These are phyloP conservation scores for Microdochium paspali DNA, from an alignment of 2,329 filamentous ascomycete species.

Conservation along the genomic window DNA sequence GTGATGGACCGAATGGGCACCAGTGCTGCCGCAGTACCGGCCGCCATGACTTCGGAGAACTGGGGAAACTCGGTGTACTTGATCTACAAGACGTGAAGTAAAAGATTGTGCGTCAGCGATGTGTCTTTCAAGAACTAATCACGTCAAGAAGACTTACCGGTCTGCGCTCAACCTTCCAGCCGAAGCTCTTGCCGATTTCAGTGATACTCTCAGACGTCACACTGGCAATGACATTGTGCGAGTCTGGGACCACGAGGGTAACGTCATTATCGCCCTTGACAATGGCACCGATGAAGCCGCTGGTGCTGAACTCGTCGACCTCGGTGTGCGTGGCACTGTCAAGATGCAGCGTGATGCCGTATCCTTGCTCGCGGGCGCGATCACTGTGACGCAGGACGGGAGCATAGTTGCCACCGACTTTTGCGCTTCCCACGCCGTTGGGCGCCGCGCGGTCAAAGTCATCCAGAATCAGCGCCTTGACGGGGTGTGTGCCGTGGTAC, in stretches of 20 bases:
- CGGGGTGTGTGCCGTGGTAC: slow-evolving; percentile 83
- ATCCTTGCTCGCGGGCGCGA: slow-evolving; percentile 67
- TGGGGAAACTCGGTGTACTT: slow-evolving; percentile 46
- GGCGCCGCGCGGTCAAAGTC: slow-evolving; percentile 93
- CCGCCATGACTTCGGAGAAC: slow-evolving; percentile 73
- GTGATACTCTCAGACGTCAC: slow-evolving; percentile 57
- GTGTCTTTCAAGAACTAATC: not conserved
- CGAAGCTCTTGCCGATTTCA: slow-evolving; percentile 66
- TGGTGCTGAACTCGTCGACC: slow-evolving; percentile 93
- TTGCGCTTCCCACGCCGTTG: slow-evolving; percentile 81
- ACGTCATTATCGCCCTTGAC: slow-evolving; percentile 43
- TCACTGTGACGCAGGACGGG: slow-evolving; percentile 85
- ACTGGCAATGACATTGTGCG: slow-evolving; percentile 76
- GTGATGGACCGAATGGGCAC: slow-evolving; percentile 91
- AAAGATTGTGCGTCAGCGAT: not conserved
- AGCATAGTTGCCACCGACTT: slow-evolving; percentile 93
- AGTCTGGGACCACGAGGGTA: slow-evolving; percentile 80
- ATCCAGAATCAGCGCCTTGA: slow-evolving; percentile 81
- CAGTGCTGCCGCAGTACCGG: slow-evolving; percentile 82
- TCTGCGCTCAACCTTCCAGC: slow-evolving; percentile 76
- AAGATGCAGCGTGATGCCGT: slow-evolving; percentile 88
- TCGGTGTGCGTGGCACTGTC: slow-evolving; percentile 78
- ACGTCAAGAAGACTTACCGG: slow-evolving; percentile 34
- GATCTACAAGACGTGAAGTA: slow-evolving; percentile 37
- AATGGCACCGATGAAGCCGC: slow-evolving; percentile 78